Base-by-base conservation (phyloP, 805 yeast genomes). In the Saccharomycodes ludwigii region DNA sequence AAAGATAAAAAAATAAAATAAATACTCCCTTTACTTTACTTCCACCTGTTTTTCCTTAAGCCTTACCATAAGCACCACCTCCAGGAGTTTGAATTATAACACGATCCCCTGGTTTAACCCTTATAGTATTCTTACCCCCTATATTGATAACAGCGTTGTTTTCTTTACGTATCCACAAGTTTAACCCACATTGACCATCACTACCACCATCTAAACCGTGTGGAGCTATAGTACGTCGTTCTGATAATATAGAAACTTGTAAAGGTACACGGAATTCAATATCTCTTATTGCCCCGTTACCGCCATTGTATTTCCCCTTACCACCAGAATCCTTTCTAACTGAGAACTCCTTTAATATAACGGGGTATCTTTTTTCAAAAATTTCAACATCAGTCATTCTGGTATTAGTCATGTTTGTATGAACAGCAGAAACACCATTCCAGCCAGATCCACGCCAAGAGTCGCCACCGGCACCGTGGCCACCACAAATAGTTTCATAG, bases 401-500 rank as follows among this genome's bases (percentile, higher is more conserved):
- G 2, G 96, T 85, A 55, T 85, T 85, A 18, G 95, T 86, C 76
- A 88, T 85, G 52, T 85, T 91, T 5, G 93, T 81, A 47, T 85
- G 95, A 3, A 85, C 93, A n/a, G 83, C 95, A 37, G 77, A 68
- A 31, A 76, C 78, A 27, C 95, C 95, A 43, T 78, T 58, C 86
- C 93, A 84, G 2, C 74, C 73, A 1, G 78, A 70, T 1, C 88
- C 85, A 46, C 58, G 43, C 66, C 68, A 45, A 38, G 55, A 40
- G 41, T 50, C 52, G 6, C 48, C 47, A 6, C 71, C 70, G 2
- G 96, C 96, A 30, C 96, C 96, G 27, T 85, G 80, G 1, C 96
- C 96, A 37, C 96, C 96, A 36, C 94, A 91, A 38, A 86, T 84
- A 0, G 96, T 86, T 51, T 85, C 95, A 52, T 85, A 85, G 52